Evolutionary conservation across 345 rosid genomes (phyloP).

Genomic region (Anastatica hierochuntica): DNA sequence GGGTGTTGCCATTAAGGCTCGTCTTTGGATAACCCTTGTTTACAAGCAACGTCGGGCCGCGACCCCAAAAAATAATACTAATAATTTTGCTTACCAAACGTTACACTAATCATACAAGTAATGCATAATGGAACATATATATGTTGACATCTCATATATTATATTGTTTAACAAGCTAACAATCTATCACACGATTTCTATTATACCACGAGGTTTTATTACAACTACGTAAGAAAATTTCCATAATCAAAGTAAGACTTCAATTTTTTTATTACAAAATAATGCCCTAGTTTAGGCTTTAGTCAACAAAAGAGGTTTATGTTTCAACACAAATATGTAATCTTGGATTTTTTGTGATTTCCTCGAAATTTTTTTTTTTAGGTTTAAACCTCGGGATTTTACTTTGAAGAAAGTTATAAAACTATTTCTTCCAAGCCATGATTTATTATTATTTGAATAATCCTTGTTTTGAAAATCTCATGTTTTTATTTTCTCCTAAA

Average conservation of each 20-base stretch:
- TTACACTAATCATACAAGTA: constrained; percentile 24
- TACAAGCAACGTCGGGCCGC: constrained; percentile 25
- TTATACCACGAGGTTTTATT: constrained; percentile 4
- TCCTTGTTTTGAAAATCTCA: background rate
- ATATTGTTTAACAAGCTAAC: constrained; percentile 6
- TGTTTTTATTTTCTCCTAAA: background rate
- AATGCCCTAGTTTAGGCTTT: background rate
- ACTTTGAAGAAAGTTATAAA: background rate
- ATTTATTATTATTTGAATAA: background rate
- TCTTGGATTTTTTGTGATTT: too few relatives aligned
- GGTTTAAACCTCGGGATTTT: background rate
- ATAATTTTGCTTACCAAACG: constrained; percentile 11
- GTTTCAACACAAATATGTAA: too few relatives aligned
- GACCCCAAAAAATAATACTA: background rate
- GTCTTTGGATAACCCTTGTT: constrained; percentile 23
- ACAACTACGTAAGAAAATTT: too few relatives aligned
- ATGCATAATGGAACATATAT: constrained; percentile 16
- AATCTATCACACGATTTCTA: too few relatives aligned
- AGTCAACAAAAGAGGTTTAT: background rate
- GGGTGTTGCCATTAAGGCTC: constrained; percentile 28
- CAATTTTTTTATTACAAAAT: background rate
- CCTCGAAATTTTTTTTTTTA: background rate
- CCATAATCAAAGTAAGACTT: too few relatives aligned
- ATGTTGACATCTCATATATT: constrained; percentile 8
- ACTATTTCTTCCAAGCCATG: background rate